Evolutionary conservation across 306 rosid genomes (phyloP), one percentile per base, ranked within the genome.

Genomic region (Boehmeria nivea): DNA sequence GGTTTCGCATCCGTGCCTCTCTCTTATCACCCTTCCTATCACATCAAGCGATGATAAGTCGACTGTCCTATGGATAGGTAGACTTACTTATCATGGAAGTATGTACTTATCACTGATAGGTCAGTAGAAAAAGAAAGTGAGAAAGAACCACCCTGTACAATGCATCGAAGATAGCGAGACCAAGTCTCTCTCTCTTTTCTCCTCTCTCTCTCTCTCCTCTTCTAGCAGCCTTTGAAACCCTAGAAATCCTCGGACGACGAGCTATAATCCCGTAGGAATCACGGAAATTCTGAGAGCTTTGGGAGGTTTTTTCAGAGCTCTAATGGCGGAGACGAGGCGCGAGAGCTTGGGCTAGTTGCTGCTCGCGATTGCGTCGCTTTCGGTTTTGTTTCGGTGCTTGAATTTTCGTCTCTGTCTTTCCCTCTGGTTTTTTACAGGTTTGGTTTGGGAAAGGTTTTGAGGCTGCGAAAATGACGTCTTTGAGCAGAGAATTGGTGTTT

Each of bases 131-230:
- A 72, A 53, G 80, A 64, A 69, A 76, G 78, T 65, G 24, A 43
- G 38, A 16, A 48, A 20, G 53, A 48, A 51, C 43, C 24, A 70
- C 69, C 51, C 79, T 71, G 78, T 68, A 75, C 70, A 78, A 65
- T 59, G 95, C 93, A 79, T 89, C 85, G 85, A 76, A 83, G 83
- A 79, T 72, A 72, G 93, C 87, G 89, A 81, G 85, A 74, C 83
- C 75, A 10, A 70, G 80, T 73, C 73, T 58, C 68, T 72, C 50
- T 31, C 16, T 61, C 64, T 62, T n/a, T n/a, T n/a, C n/a, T n/a
- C n/a, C 67, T 65, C 66, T 51, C 59, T 51, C 52, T 42, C 54
- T 28, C 43, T 57, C 55, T 38, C 21, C 24, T 12, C 13, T 21
- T 54, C 76, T 65, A 71, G 83, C 81, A 74, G 75, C 72, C 75